Base-by-base conservation (phyloP, 768 basidiomycete species). In the Cyclocybe cylindracea region DNA sequence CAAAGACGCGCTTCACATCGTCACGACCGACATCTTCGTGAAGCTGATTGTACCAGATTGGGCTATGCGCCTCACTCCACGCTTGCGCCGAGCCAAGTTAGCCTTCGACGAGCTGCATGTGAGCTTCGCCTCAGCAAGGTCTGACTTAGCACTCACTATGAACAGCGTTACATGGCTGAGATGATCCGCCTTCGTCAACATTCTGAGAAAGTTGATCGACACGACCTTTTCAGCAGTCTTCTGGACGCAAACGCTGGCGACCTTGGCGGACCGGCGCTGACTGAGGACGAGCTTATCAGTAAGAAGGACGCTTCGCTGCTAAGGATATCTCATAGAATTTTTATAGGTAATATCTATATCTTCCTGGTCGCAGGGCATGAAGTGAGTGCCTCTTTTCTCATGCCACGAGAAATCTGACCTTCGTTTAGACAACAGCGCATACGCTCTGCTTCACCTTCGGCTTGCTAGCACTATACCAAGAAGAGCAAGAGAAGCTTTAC, bases 351-450 rank as follows among this genome's bases (percentile, higher is more conserved):
- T 59, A 70, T 77, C n/a, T 79, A 74, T 47, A 73, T 78, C 14
- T 79, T 77, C 52, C 58, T 85, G n/a, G 61, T 87, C 16, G 85
- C 85, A 18, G 84, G 84, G 7, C 81, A 84, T 51, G 84, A 84
- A 69, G 80, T 80, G 50, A 11, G 60, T 53, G 18, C 37, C 32
- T 51, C 70, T 66, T 69, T 19, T 67, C 66, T 5, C 63, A 71
- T 51, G 66, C 5, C 24, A 24, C 74, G 5, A 56, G 75, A 9
- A 62, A 63, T 44, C 72, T 66, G 54, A 53, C 71, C 2, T 65
- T 78, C 34, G 75, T 66, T 2, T 56, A 75, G 24, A 57, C 78
- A 8, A 76, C 78, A 0, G 58, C 77, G 16, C 71, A 76, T 56
- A 72, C 76, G 2, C 52, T 77, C 10, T 68, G 68, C 53, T 76